Conservation (phyloP, 441 rosid species). For the Oxalis stricta region DNA sequence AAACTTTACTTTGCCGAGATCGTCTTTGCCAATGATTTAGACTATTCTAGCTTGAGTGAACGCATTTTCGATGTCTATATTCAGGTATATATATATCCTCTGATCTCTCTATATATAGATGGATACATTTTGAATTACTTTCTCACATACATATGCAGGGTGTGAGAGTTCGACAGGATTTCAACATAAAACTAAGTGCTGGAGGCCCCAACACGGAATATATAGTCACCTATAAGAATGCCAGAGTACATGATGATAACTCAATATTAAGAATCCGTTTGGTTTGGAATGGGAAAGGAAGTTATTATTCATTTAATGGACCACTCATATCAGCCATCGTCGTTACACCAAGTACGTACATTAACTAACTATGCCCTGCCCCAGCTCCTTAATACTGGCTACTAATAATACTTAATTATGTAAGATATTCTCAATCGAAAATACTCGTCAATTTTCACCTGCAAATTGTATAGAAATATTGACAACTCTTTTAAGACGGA, state of each 20-base stretch:
- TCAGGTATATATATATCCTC: slow-evolving; percentile 4
- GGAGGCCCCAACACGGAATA: not conserved
- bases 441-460: too few species aligned
- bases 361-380: too few species aligned
- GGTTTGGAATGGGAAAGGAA: slow-evolving; percentile 16
- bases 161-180: not conserved
- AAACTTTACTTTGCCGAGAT: slow-evolving; percentile 17
- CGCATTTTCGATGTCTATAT: slow-evolving; percentile 17
- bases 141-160: slow-evolving; percentile 9
- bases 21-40: not conserved
- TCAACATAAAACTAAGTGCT: too few species aligned
- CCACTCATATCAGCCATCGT: slow-evolving; percentile 19
- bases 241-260: not conserved
- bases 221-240: accelerated
- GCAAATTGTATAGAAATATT: too few species aligned
- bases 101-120: too few species aligned
- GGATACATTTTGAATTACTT: too few species aligned
- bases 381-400: too few species aligned
- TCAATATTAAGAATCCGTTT: slow-evolving; percentile 14
- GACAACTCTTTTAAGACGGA: too few species aligned
- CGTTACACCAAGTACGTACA: slow-evolving; percentile 14
- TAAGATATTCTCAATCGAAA: too few species aligned
- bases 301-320: slow-evolving; percentile 3
- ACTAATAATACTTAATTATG: too few species aligned
- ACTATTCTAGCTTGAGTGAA: not conserved